Base-by-base conservation (phyloP, 129 eudicot species). In the Flaveria ramosissima region DNA sequence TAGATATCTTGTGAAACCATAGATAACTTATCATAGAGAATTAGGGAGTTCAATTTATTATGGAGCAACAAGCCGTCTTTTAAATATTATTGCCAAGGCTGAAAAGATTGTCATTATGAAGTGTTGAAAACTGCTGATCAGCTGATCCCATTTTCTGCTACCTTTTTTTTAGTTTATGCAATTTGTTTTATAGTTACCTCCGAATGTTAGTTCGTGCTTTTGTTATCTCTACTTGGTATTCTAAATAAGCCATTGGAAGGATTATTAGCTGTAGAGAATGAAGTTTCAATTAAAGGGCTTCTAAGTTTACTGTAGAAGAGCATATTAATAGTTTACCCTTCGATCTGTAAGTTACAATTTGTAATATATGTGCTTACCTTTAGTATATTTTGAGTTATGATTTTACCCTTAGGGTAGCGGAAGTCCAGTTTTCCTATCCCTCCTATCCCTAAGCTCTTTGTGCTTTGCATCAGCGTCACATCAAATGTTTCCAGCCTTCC, bases 201-300 rank as follows among this genome's bases (percentile, higher is more conserved):
- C 12, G 21, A 55, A 13, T 73, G 9, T 12, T 11, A 57, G 69
- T 73, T 73, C 26, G n/a, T n/a, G n/a, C n/a, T 42, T 62, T 73
- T 20, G 43, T 53, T 36, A 36, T 36, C 41, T 7, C 12, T 43
- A 43, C 47, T 10, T 8, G 47, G 47, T 43, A 43, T 43, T 43
- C 48, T 45, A 3, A 45, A 53, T 57, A 21, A n/a, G 77, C 19
- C 55, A 56, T 41, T 72, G 52, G 52, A 56, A 55, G 65, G 51
- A 53, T 72, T n/a, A 32, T 39, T 73, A 39, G 6, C 56, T 14
- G 21, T 73, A 20, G 45, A 73, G 53, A 50, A 59, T 21, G 24
- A 60, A 73, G 14, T 20, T 36, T 43, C 7, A 7, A 27, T 42
- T 41, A 73, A 39, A 72, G 52, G 67, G 8, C 19, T n/a, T 41